Evolutionary conservation across 768 basidiomycete species (phyloP), one percentile per base, ranked within the genome.

Genomic region (Lactifluus echinatus): DNA sequence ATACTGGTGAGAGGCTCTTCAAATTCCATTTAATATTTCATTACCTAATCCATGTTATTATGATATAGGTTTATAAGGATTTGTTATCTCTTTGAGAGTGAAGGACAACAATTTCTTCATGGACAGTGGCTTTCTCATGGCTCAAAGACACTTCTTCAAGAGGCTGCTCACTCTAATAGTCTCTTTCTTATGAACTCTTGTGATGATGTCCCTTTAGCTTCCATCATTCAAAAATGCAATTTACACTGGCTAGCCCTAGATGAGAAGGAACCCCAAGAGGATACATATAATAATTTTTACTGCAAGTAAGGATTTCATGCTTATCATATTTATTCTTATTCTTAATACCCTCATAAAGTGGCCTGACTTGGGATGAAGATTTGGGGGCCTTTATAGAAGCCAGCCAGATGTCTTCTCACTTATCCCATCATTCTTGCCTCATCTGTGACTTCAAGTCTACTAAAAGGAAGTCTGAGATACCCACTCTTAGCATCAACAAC

Each of bases 61-160:
- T 54, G 15, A 3, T 28, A 12, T 29, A 89, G 87, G 87, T 89
- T 89, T 64, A 79, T 80, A 48, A 76, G 73, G n/a, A 84, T 89
- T 40, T 74, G 73, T 3, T 85, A 83, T 61, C 78, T 89, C 55
- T 84, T 77, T 58, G 78, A 83, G 51, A 67, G 72, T 23, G 53
- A 65, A 8, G 69, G 62, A 10, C 62, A 62, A 52, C 83, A 81
- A 64, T 76, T 73, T 70, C 82, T 85, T 53, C 87, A 89, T 67
- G 85, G 77, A 1, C 83, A 85, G 55, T 89, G 87, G 87, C 75
- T 81, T 55, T 70, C 73, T 8, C 87, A 87, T 70, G 82, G 82
- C 10, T 79, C 75, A 19, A 81, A 83, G 62, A 87, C 84, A 0
- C 62, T 85, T 10, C 71, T 88, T 1, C 82, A 87, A 61, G 82